Conservation (phyloP, 176 grass and related monocot species). For the Microstegium vimineum region DNA sequence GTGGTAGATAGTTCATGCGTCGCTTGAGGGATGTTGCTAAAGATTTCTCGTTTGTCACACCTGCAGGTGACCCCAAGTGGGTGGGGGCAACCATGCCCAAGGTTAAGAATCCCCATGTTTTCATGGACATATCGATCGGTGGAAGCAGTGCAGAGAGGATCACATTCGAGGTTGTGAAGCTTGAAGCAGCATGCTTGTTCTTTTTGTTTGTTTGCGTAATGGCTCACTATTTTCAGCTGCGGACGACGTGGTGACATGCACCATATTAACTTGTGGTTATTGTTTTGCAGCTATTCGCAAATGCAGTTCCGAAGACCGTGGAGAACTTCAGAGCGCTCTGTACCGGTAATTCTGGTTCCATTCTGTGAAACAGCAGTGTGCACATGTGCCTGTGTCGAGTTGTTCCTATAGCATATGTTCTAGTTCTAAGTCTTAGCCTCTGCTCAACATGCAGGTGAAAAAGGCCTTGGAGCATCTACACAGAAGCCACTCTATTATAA, state of each 20-base stretch:
- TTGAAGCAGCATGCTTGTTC: not conserved
- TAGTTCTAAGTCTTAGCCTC: conserved; percentile 7
- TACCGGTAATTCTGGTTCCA: conserved; percentile 49
- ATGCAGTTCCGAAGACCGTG: conserved; percentile 58
- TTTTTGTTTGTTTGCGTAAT: not conserved
- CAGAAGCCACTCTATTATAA: conserved; percentile 58
- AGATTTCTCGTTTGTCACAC: not conserved
- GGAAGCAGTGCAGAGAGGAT: conserved; percentile 33
- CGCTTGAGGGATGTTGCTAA: conserved; percentile 1
- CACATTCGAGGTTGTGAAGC: conserved; percentile 46
- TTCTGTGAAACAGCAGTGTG: not conserved
- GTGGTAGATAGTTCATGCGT: not conserved
- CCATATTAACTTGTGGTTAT: not conserved
- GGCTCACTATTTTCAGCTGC: not conserved
- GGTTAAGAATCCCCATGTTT: conserved; percentile 53
- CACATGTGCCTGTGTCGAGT: not conserved
- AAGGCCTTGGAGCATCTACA: conserved; percentile 38
- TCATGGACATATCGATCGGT: conserved; percentile 61
- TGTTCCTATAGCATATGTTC: not conserved
- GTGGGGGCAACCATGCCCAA: conserved; percentile 38
- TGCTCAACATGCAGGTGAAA: conserved; percentile 40
- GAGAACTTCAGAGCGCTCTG: conserved; percentile 83
- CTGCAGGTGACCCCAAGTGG: conserved; percentile 24
- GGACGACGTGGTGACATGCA: not conserved
- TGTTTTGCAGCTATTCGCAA: conserved; percentile 54